A percentile compares a stretch with the other conserved stretches of the same genome.
phyloP scores from a whole-genome alignment of 441 rosid species.

The Omphalea diandra region DNA sequence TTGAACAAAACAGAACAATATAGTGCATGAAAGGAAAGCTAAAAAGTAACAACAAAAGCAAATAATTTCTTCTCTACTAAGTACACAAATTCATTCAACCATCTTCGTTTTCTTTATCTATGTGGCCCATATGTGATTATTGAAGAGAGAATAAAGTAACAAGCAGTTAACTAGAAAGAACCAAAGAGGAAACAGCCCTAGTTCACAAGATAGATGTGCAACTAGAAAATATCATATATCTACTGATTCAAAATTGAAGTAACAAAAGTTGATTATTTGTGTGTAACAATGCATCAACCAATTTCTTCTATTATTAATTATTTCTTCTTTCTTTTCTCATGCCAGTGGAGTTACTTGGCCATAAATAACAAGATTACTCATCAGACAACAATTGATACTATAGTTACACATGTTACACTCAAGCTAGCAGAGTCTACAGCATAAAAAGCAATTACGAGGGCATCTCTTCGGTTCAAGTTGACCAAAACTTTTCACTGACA shows the following conservation, averaged over 20 bases:
- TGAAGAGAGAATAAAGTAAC: background rate
- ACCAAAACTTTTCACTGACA: background rate
- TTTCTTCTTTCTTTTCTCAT: background rate
- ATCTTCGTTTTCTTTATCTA: background rate
- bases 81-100: background rate
- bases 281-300: no score
- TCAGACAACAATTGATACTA: background rate
- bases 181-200: background rate
- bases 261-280: no score
- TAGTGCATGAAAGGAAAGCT: background rate
- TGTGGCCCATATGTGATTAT: background rate
- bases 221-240: background rate
- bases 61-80: background rate
- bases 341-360: background rate
- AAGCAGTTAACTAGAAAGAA: background rate
- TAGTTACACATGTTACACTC: background rate
- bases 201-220: no score
- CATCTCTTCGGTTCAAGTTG: background rate
- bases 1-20: conserved; percentile 16
- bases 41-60: background rate
- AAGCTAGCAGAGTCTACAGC: background rate
- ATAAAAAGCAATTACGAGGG: background rate
- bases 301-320: background rate
- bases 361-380: background rate
- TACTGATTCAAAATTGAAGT: no score